These are phyloP conservation scores for Sphagnum tenellum DNA, from an alignment of 225 moss, liverwort and hornwort genomes.

Conservation along the genomic window DNA sequence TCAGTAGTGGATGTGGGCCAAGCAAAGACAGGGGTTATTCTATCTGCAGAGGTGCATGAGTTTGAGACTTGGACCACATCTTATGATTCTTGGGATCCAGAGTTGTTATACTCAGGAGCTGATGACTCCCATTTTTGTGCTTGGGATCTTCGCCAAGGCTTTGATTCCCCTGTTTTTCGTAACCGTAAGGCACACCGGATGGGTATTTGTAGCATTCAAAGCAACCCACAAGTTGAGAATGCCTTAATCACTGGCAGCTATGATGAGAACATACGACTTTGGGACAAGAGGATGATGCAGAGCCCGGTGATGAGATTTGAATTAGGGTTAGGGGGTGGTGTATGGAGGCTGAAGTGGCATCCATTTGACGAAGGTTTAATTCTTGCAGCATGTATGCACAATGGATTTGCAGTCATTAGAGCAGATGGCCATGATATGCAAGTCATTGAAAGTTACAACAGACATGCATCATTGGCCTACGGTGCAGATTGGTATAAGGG, in stretches of 20 bases:
- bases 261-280: constrained; percentile 58
- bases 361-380: constrained; percentile 27
- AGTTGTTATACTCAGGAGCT: constrained; percentile 62
- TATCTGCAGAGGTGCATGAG: constrained; percentile 53
- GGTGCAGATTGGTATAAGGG: constrained; percentile 83
- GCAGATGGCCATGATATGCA: constrained; percentile 29
- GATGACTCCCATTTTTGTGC: constrained; percentile 77
- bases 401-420: constrained; percentile 52
- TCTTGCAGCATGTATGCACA: constrained; percentile 90
- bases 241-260: constrained; percentile 68
- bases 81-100: constrained; percentile 46
- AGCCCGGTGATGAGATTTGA: constrained; percentile 21
- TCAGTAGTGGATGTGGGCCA: constrained; percentile 32
- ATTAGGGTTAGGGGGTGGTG: constrained; percentile 74
- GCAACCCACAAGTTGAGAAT: constrained; percentile 46
- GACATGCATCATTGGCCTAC: constrained; percentile 64
- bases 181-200: constrained; percentile 62
- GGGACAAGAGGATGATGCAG: constrained; percentile 65
- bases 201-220: constrained; percentile 81
- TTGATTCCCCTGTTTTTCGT: constrained; percentile 29
- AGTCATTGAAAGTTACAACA: constrained; percentile 51
- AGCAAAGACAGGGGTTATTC: constrained; percentile 16
- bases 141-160: constrained; percentile 58
- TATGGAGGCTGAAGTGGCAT: constrained; percentile 97
- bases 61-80: constrained; percentile 67